Percentiles rank a stretch among this genome's conserved stretches.
Evolutionary conservation across 176 grass and related monocot species (phyloP).

Genomic region (Phragmites australis): DNA sequence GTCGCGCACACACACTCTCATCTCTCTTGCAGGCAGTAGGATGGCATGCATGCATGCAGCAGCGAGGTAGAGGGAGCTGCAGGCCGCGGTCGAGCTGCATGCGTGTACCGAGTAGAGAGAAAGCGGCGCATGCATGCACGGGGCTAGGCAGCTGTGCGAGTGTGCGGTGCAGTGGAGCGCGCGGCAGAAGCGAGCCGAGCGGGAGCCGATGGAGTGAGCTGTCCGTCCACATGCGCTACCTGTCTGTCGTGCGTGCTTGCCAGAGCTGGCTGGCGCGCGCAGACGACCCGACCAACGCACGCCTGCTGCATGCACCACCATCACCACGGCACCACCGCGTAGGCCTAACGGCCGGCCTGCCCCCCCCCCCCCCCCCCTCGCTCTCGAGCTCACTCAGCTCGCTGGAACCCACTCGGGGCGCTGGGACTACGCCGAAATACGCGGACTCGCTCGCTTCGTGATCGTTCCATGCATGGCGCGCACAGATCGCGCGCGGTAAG

Average conservation of each 20-base stretch:
- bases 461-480: no score
- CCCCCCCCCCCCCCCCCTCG: no score
- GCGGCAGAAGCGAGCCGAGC: not conserved
- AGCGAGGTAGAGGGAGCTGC: not conserved
- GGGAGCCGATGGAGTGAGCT: not conserved
- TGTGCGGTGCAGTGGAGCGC: not conserved
- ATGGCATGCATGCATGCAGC: not conserved
- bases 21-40: no score
- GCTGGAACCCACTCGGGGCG: slow-evolving; percentile 9
- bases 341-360: slow-evolving; percentile 29
- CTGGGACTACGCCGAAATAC: no score
- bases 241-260: not conserved
- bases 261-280: not conserved
- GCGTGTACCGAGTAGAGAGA: not conserved
- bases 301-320: slow-evolving; percentile 31
- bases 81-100: no score
- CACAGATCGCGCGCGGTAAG: no score
- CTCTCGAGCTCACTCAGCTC: not conserved
- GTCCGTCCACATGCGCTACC: slow-evolving; percentile 48
- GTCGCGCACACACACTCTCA: no score
- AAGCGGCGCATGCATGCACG: not conserved
- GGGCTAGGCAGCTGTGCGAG: no score
- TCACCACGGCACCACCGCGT: not conserved
- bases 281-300: not conserved
- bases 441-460: no score